Evolutionary conservation across 805 yeast genomes (phyloP), one percentile per base, ranked within the genome.

Genomic region (Lipomyces starkeyi): DNA sequence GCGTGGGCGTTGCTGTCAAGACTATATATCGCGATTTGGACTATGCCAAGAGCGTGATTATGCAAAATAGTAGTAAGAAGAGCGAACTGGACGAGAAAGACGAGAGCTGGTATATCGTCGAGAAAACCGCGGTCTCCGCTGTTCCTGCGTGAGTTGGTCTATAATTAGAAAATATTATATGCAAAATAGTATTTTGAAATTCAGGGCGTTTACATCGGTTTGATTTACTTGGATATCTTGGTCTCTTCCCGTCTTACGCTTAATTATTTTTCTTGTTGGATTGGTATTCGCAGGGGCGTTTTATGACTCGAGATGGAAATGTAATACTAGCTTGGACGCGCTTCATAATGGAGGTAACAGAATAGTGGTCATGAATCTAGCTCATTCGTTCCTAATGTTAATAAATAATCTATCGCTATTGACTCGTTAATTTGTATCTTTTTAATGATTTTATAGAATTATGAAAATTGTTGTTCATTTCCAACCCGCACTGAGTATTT

Each of bases 1-100:
- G 98, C 1, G 97, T 93, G 6, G 80, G 80, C 32, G 83, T 82
- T 20, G 98, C 98, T 0, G 86, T 94, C 55, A 87, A 87, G 63
- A 80, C 86, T 8, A 90, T 94, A n/a, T 94, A 93, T 77, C 52
- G 57, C 22, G 73, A 70, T 9, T 11, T 70, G 67, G 72, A 70
- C 32, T 70, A 70, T 55, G 73, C 73, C 49, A 53, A 63, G 22
- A 49, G 63, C 32, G 55, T 64, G 37, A 58, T 63, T 27, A 32
- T 25, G 43, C 43, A 32, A 7, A 32, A 32, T 29, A 13, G 11
- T 11, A 20, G 17, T 13, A 54, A 25, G 55, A 49, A 55, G 40
- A 29, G 53, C 32, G 58, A 60, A 56, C 14, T 32, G 6, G 63
- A 49, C 27, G 49, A 59, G 35, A 58, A 49, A 35, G 66, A 67